Base-by-base conservation (phyloP, 2,329 filamentous ascomycete genomes). In the Penicillium sclerotigenum region DNA sequence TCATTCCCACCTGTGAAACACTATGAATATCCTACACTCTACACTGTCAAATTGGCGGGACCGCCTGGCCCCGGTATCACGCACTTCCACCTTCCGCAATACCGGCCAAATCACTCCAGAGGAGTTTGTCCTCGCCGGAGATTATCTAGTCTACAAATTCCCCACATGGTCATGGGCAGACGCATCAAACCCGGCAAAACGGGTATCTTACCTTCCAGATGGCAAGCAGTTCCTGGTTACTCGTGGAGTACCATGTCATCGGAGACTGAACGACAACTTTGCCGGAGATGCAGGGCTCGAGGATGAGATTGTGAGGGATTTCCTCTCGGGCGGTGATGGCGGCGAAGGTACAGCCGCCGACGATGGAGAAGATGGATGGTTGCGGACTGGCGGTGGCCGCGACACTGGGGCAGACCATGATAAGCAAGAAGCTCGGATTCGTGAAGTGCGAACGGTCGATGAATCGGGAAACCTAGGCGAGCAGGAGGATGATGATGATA, bases 61-160 rank as follows among this genome's bases (percentile, higher is more conserved):
- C 77, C 88, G 87, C 67, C 93, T 95, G 76, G 91, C 93, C 13
- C 92, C 92, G 38, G 87, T 96, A 68, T 87, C 86, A 57, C 87
- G 96, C 74, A 95, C 86, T 50, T 97, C 93, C 4, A 97, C 90
- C 62, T 99, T 99, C 77, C 90, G 93, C 67, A 83, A 85, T 68
- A 96, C 92, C 5, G 94, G 94, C 63, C 90, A 97, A 79, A 94
- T 99, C 76, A 97, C 93, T 0, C 93, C 93, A 18, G 93, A 97
- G 71, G 94, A 99, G 81, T 99, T 99, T 75, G 82, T 97, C 48
- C 88, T 89, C 4, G 94, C 94, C 4, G 94, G 94, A 67, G 94
- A 99, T 79, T 99, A 97, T 74, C 86, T 99, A 36, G 92, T 96
- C 70, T 96, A 95, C 86, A 97, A 97, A 80, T 99, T 99, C 77